Evolutionary conservation across 352 stramenopile species (phyloP), one percentile per base, ranked within the genome.

Genomic region (Globisporangium alternatum): DNA sequence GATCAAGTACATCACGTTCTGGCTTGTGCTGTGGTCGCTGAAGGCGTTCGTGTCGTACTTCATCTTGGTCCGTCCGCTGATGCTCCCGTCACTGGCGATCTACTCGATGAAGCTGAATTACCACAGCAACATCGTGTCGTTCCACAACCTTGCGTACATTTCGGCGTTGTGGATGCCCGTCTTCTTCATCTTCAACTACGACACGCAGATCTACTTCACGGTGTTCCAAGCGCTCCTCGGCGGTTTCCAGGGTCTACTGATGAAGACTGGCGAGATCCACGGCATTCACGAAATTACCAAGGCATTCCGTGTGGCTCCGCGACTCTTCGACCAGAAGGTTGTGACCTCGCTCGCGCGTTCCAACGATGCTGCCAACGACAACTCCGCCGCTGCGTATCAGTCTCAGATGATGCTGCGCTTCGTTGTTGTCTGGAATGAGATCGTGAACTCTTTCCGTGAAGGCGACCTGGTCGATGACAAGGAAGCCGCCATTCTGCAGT

Each of bases 171-270:
- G 82, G 82, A 56, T 83, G 66, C 82, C 82, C 0, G 78, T 88
- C 19, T 71, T 89, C 22, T 89, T 89, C 54, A 83, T 91, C 47
- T 91, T 89, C 66, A 89, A 86, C 65, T 91, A 91, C 68, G 82
- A 91, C 61, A 89, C 82, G 19, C 82, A 91, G 60, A 91, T 91
- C 54, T 91, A 89, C 66, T 91, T 91, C 56, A 89, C 82, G 1
- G 67, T 86, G 13, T 88, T 91, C 65, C 82, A 91, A 56, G 80
- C 80, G 43, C 56, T 80, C 4, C 70, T 86, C 41, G 82, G 82
- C 62, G 72, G 63, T 2, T 64, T 82, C 7, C 69, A 86, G 61
- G 82, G 82, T 64, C 61, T 86, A 0, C 65, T 81, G 30, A 91
- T 89, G 82, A 88, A 89, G 61, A 91, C 80, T 0, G 82, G 82